Conservation (phyloP, 352 stramenopile genomes). For the Sclerospora graminicola region DNA sequence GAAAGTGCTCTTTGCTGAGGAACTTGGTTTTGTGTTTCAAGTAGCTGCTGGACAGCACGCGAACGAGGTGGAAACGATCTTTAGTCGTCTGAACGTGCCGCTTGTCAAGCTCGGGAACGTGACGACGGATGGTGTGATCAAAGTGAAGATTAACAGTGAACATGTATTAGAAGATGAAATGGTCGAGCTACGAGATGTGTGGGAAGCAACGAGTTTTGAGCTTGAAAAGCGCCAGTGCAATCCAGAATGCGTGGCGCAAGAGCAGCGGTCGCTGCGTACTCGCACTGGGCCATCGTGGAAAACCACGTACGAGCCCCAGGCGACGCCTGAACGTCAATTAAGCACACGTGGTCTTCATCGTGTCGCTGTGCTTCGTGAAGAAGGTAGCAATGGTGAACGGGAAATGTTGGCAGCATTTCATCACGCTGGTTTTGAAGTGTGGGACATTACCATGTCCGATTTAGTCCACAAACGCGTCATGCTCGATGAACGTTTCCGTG, state of each 20-base stretch:
- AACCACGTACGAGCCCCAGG: slow-evolving; percentile 77
- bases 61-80: slow-evolving; percentile 78
- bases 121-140: slow-evolving; percentile 76
- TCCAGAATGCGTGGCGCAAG: slow-evolving; percentile 90
- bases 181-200: slow-evolving; percentile 90
- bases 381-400: slow-evolving; percentile 98
- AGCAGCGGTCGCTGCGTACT: slow-evolving; percentile 87
- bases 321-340: slow-evolving; percentile 76
- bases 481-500: slow-evolving; percentile 91
- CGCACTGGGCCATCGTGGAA: slow-evolving; percentile 84
- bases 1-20: slow-evolving; percentile 92
- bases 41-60: slow-evolving; percentile 57
- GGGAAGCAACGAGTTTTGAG: slow-evolving; percentile 98
- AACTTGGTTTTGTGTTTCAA: slow-evolving; percentile 96
- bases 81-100: slow-evolving; percentile 72
- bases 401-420: slow-evolving; percentile 98
- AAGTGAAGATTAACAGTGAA: slow-evolving; percentile 84
- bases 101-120: slow-evolving; percentile 88
- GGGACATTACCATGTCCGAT: slow-evolving; percentile 97
- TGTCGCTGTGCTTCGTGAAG: slow-evolving; percentile 95
- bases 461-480: slow-evolving; percentile 86
- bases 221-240: slow-evolving; percentile 97
- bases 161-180: slow-evolving; percentile 65
- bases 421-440: slow-evolving; percentile 95
- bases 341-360: slow-evolving; percentile 85